These are phyloP conservation scores for Stemphylium vesicarium DNA, from an alignment of 2,329 filamentous ascomycete genomes.

Conservation along the genomic window DNA sequence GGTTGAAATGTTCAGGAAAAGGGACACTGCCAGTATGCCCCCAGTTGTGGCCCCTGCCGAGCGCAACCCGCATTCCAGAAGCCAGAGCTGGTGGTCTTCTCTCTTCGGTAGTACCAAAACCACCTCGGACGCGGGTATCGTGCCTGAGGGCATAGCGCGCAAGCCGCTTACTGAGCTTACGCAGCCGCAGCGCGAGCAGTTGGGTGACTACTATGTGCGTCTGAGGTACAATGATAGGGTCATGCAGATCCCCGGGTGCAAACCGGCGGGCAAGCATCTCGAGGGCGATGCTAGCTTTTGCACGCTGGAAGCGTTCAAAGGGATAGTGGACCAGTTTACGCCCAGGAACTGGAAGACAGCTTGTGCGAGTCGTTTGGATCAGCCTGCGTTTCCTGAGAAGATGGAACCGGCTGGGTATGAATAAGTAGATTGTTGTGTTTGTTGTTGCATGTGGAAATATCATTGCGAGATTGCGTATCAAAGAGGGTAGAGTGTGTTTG, in stretches of 20 bases:
- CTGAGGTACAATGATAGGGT: conserved; percentile 89
- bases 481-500: not conserved
- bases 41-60: not conserved
- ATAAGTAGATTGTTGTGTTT: conserved; percentile 7
- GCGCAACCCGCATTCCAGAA: conserved; percentile 15
- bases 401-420: conserved; percentile 44
- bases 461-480: not conserved
- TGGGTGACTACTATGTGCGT: conserved; percentile 84
- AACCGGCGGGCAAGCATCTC: conserved; percentile 76
- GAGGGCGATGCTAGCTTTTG: conserved; percentile 88
- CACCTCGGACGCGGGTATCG: not conserved
- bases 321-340: conserved; percentile 88
- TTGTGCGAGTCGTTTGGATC: conserved; percentile 65
- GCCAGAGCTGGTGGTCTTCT: conserved; percentile 46
- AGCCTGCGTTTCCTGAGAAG: conserved; percentile 57
- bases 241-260: conserved; percentile 83
- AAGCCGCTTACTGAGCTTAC: conserved; percentile 64
- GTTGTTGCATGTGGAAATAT: not conserved
- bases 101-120: conserved; percentile 41
- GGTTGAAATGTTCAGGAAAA: conserved; percentile 81
- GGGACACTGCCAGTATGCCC: conserved; percentile 15
- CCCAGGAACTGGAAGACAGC: conserved; percentile 77
- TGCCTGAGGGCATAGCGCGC: conserved; percentile 62
- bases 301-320: conserved; percentile 91
- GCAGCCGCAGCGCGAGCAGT: conserved; percentile 61